phyloP scores from a whole-genome alignment of 768 basidiomycete species.

The Daedaleopsis nitida region DNA sequence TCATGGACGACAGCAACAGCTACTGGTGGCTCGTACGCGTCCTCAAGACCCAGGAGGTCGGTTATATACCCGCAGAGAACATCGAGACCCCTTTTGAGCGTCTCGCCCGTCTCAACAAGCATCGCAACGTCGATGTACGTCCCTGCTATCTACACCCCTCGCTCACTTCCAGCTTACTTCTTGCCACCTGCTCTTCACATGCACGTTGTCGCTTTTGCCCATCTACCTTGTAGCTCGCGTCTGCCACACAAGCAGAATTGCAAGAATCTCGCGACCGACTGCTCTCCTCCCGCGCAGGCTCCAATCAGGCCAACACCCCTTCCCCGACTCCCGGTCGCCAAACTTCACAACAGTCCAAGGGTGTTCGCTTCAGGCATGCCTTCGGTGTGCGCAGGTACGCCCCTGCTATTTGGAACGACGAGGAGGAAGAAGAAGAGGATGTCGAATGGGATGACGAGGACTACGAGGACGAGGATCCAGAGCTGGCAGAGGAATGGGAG shows the following conservation, averaged over 20 bases:
- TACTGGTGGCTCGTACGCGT: slow-evolving; percentile 99
- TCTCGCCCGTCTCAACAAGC: slow-evolving; percentile 93
- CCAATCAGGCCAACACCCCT: slow-evolving; percentile 45
- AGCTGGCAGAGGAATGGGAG: slow-evolving; percentile 60
- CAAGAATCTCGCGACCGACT: slow-evolving; percentile 55
- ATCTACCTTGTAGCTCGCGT: slow-evolving; percentile 57
- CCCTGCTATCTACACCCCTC: not conserved
- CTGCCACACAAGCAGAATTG: slow-evolving; percentile 71
- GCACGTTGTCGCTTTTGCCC: slow-evolving; percentile 1
- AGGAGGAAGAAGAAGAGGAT: slow-evolving; percentile 60
- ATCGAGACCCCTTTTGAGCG: slow-evolving; percentile 99
- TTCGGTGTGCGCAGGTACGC: slow-evolving; percentile 74
- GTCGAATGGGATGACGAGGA: slow-evolving; percentile 68
- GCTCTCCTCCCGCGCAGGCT: slow-evolving; percentile 50
- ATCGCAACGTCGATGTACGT: slow-evolving; percentile 93
- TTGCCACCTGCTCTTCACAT: not conserved
- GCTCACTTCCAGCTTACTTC: too few relatives aligned
- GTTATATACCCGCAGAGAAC: slow-evolving; percentile 99
- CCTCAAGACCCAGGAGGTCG: slow-evolving; percentile 97
- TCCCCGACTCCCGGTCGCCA: slow-evolving; percentile 48
- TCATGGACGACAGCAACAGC: slow-evolving; percentile 98
- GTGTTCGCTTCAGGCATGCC: slow-evolving; percentile 72
- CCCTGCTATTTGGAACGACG: slow-evolving; percentile 82
- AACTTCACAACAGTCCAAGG: slow-evolving; percentile 32
- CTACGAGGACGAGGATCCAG: slow-evolving; percentile 70